A percentile compares a stretch with the other conserved stretches of the same genome.
Evolutionary conservation across 2,329 filamentous ascomycete species (phyloP).

Genomic region (Blumeriella jaapii): DNA sequence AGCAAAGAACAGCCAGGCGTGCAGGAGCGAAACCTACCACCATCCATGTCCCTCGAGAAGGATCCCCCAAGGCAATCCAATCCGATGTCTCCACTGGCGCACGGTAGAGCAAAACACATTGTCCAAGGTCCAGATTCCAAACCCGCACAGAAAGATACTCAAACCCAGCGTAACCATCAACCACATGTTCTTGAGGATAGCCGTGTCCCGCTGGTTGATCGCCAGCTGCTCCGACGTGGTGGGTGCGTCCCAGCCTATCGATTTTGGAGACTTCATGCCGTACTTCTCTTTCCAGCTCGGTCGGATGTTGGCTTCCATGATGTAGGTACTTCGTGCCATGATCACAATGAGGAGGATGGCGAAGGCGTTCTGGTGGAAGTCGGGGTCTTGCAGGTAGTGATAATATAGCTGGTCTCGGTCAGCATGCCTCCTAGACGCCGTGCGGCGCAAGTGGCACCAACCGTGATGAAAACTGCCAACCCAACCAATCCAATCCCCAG

Average conservation of each 20-base stretch:
- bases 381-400: conserved; percentile 60
- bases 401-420: conserved; percentile 42
- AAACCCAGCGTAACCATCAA: conserved; percentile 44
- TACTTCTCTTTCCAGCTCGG: conserved; percentile 33
- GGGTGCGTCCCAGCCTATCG: conserved; percentile 2
- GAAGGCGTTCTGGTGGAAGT: conserved; percentile 64
- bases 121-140: conserved; percentile 57
- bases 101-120: conserved; percentile 43
- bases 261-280: conserved; percentile 27
- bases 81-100: conserved; percentile 41
- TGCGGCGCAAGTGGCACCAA: conserved; percentile 44
- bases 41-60: conserved; percentile 62
- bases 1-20: neutral
- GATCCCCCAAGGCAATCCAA: conserved; percentile 62
- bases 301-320: conserved; percentile 56
- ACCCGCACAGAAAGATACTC: conserved; percentile 51
- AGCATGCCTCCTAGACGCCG: conserved; percentile 46
- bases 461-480: conserved; percentile 37
- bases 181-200: conserved; percentile 57
- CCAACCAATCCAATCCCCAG: conserved; percentile 35
- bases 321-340: conserved; percentile 45
- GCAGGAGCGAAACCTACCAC: conserved; percentile 40
- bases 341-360: conserved; percentile 50
- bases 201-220: conserved; percentile 47
- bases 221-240: conserved; percentile 22